Conservation (phyloP, 1,284 basidiomycete genomes). For the Neolentinus lepideus region DNA sequence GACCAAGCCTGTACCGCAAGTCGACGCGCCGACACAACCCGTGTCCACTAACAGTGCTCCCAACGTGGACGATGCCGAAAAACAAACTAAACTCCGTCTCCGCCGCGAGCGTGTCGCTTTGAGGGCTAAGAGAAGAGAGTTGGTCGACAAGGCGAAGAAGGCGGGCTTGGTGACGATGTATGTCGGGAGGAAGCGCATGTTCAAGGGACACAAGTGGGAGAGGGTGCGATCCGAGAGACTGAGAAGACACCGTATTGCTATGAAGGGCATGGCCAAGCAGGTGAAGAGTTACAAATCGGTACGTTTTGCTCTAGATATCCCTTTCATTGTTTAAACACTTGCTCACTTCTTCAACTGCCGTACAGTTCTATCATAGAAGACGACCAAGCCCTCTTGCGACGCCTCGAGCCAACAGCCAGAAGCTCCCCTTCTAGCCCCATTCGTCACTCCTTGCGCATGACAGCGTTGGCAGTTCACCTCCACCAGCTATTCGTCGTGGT, state of each 20-base stretch:
- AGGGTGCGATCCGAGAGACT: slow-evolving; percentile 38
- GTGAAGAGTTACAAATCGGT: slow-evolving; percentile 59
- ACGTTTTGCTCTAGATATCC: slow-evolving; percentile 28
- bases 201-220: slow-evolving; percentile 84
- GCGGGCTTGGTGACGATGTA: slow-evolving; percentile 57
- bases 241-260: slow-evolving; percentile 40
- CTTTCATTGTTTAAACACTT: slow-evolving; percentile 2
- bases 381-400: not conserved
- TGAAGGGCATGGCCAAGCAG: slow-evolving; percentile 62
- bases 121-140: slow-evolving; percentile 53
- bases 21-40: not conserved
- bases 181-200: slow-evolving; percentile 70
- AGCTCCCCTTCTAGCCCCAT: not conserved
- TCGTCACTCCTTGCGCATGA: not conserved
- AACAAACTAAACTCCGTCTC: slow-evolving; percentile 6
- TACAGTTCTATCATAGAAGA: not conserved
- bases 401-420: not conserved
- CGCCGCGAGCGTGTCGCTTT: slow-evolving; percentile 14
- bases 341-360: not conserved
- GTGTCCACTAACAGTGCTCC: not conserved
- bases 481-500: too few species aligned
- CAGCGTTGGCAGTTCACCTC: too few species aligned
- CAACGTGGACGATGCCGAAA: slow-evolving; percentile 2
- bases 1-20: not conserved
- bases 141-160: slow-evolving; percentile 36